These are phyloP conservation scores for Musa balbisiana DNA, from an alignment of 202 grass and related monocot genomes.

Conservation along the genomic window DNA sequence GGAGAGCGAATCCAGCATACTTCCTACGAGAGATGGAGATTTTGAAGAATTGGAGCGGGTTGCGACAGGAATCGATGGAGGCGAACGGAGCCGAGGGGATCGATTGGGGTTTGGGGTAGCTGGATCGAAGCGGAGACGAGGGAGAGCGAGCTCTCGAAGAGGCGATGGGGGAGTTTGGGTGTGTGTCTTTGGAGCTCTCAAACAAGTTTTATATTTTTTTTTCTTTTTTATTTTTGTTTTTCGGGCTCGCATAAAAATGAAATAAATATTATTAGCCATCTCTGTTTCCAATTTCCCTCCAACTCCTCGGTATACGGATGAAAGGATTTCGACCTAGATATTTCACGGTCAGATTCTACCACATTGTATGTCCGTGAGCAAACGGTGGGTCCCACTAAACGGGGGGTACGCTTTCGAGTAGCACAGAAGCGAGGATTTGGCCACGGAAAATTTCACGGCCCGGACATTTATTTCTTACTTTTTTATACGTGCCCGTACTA, in stretches of 20 bases:
- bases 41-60: background rate
- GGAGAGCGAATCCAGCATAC: background rate
- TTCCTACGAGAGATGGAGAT: background rate
- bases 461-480: too few species aligned
- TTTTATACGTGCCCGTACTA: fast-evolving
- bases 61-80: background rate
- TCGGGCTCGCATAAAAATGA: too few species aligned
- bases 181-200: background rate
- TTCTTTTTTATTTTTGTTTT: background rate
- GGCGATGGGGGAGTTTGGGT: background rate
- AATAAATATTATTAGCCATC: too few species aligned
- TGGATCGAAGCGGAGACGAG: background rate
- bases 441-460: too few species aligned
- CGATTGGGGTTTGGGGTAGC: background rate
- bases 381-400: too few species aligned
- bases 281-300: too few species aligned
- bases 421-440: too few species aligned
- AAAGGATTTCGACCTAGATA: too few species aligned
- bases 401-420: too few species aligned
- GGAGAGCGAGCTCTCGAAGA: background rate
- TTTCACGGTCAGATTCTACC: too few species aligned
- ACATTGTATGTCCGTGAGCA: too few species aligned
- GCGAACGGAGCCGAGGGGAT: background rate
- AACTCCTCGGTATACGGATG: too few species aligned
- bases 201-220: background rate